Conservation (phyloP, 2,329 filamentous ascomycete species). For the Sporothrix pseudoabietina region DNA sequence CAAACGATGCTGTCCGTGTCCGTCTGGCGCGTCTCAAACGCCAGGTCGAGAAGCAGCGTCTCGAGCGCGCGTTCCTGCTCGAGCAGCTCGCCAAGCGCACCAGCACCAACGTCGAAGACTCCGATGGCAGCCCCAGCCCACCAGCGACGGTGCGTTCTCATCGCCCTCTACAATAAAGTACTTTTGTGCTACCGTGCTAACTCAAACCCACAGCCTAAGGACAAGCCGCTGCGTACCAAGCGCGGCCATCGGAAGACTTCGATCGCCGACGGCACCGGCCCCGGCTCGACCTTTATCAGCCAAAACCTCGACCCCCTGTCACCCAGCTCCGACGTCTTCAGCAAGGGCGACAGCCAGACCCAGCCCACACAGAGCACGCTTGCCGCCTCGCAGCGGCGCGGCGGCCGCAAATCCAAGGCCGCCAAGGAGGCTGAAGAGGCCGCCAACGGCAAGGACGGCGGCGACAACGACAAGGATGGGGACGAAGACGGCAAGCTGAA, state of each 20-base stretch:
- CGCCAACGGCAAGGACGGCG: slow-evolving; percentile 40
- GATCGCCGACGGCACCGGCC: slow-evolving; percentile 46
- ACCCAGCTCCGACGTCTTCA: slow-evolving; percentile 56
- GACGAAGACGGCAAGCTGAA: slow-evolving; percentile 39
- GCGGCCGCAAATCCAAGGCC: slow-evolving; percentile 40
- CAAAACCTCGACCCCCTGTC: slow-evolving; percentile 52
- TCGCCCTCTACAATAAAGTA: neutral
- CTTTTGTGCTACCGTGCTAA: neutral
- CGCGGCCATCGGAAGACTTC: slow-evolving; percentile 68
- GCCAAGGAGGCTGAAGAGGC: slow-evolving; percentile 35
- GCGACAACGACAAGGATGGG: slow-evolving; percentile 36
- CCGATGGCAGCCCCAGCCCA: slow-evolving; percentile 77
- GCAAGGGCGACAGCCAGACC: slow-evolving; percentile 47
- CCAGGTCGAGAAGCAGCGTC: slow-evolving; percentile 86
- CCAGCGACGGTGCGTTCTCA: slow-evolving; percentile 68
- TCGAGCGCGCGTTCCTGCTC: slow-evolving; percentile 76
- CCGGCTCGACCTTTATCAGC: slow-evolving; percentile 50
- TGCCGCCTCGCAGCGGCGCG: slow-evolving; percentile 33
- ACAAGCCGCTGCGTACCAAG: slow-evolving; percentile 75
- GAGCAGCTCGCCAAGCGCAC: slow-evolving; percentile 75
- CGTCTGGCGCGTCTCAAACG: slow-evolving; percentile 79
- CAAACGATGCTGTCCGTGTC: slow-evolving; percentile 80
- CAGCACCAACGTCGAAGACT: slow-evolving; percentile 74
- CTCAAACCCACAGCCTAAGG: slow-evolving; percentile 61
- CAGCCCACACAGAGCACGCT: slow-evolving; percentile 34